Conservation (phyloP, 495 filamentous ascomycete species). For the Aspergillus avenaceus region DNA sequence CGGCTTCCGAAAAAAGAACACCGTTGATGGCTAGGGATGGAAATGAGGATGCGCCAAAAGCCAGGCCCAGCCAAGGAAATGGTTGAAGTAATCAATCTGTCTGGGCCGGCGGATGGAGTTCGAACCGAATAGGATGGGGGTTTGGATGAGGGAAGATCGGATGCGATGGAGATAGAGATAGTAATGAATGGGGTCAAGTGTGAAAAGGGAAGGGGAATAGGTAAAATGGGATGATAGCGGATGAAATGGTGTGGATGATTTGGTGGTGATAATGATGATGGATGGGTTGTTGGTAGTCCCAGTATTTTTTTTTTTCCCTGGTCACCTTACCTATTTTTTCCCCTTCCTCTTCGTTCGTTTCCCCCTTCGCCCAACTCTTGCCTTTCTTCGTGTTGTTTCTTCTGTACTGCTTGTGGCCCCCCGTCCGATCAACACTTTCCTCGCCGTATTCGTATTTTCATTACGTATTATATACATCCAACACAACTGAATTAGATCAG, state of each 20-base stretch:
- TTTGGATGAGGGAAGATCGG: neutral
- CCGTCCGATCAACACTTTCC: neutral
- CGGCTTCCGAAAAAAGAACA: slow-evolving; percentile 4
- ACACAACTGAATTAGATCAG: too few relatives aligned
- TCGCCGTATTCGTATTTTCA: neutral
- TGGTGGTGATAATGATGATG: slow-evolving; percentile 7
- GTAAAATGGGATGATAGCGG: slow-evolving; percentile 1
- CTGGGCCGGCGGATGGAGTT: neutral
- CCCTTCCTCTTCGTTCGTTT: neutral
- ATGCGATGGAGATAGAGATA: slow-evolving; percentile 1
- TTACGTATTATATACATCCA: too few relatives aligned
- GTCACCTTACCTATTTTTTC: neutral
- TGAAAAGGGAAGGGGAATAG: neutral
- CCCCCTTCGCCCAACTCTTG: neutral
- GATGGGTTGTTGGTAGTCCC: slow-evolving; percentile 5
- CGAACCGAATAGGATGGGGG: neutral
- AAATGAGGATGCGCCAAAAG: slow-evolving; percentile 4
- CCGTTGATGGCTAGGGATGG: neutral
- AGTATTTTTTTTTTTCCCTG: neutral
- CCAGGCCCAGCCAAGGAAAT: slow-evolving; percentile 9
- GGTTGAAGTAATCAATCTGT: neutral
- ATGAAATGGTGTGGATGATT: neutral
- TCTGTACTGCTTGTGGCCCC: neutral
- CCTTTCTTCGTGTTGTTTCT: neutral
- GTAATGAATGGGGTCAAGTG: neutral